These are phyloP conservation scores for Penicillium olsonii DNA, from an alignment of 2,329 filamentous ascomycete species.

Conservation along the genomic window DNA sequence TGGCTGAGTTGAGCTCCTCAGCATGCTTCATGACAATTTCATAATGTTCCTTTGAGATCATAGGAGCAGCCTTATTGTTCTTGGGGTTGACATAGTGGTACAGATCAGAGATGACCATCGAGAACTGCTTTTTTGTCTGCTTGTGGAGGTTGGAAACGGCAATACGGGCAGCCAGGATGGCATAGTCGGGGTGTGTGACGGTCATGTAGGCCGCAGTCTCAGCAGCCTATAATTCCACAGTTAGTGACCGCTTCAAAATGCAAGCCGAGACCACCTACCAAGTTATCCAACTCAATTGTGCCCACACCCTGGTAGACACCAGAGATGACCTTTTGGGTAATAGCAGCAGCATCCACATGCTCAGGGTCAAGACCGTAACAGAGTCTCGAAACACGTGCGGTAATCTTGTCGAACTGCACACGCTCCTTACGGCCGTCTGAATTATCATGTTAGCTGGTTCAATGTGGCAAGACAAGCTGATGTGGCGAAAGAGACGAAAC, in stretches of 20 bases:
- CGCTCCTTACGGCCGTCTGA: constrained; percentile 98
- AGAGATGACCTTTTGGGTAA: constrained; percentile 99
- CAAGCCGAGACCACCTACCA: constrained; percentile 62
- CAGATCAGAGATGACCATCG: constrained; percentile 87
- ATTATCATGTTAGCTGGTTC: constrained; percentile 21
- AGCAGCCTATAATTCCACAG: constrained; percentile 67
- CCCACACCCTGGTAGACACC: constrained; percentile 98
- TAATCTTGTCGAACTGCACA: constrained; percentile 99
- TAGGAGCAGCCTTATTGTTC: constrained; percentile 79
- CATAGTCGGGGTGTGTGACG: constrained; percentile 97
- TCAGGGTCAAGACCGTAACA: constrained; percentile 96
- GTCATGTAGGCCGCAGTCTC: constrained; percentile 99
- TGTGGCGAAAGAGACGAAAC: neutral
- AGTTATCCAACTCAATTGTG: constrained; percentile 91
- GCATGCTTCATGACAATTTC: constrained; percentile 94
- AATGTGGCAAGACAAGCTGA: constrained; percentile 18
- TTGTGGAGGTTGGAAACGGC: constrained; percentile 99
- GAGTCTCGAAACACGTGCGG: constrained; percentile 91
- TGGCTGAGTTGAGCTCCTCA: constrained; percentile 96
- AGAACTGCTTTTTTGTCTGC: constrained; percentile 99
- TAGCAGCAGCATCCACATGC: constrained; percentile 95
- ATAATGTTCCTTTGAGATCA: constrained; percentile 92
- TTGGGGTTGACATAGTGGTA: constrained; percentile 97
- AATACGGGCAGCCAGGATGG: constrained; percentile 95
- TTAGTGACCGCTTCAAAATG: constrained; percentile 11